These are phyloP conservation scores for Flagelloscypha sp. DNA, from an alignment of 768 basidiomycete species.

Conservation along the genomic window DNA sequence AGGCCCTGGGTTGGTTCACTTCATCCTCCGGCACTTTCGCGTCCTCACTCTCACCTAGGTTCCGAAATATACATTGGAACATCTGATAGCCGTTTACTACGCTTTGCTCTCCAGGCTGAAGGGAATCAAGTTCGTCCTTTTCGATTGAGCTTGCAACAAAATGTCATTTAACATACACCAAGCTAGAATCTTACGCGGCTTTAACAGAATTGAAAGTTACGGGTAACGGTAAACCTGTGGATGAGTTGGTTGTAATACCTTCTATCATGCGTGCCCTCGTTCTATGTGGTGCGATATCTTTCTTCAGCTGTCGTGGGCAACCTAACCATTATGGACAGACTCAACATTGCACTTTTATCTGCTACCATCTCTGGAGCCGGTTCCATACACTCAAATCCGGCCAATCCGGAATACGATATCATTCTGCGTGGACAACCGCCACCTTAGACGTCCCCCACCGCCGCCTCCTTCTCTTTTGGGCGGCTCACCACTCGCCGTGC, in stretches of 20 bases:
- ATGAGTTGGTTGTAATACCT: constrained; percentile 74
- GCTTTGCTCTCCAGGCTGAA: constrained; percentile 64
- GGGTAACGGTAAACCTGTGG: constrained; percentile 61
- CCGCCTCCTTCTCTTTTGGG: too few species aligned
- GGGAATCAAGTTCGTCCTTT: constrained; percentile 22
- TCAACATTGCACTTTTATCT: constrained; percentile 70
- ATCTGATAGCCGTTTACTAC: constrained; percentile 75
- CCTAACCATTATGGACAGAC: constrained; percentile 25
- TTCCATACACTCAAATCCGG: constrained; percentile 50
- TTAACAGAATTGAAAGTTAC: constrained; percentile 65
- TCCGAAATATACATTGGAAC: constrained; percentile 85
- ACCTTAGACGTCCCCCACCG: constrained; percentile 45
- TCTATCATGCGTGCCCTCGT: constrained; percentile 69
- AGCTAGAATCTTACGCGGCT: constrained; percentile 57
- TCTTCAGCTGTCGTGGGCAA: constrained; percentile 7
- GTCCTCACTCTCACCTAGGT: constrained; percentile 29
- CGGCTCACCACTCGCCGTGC: constrained; percentile 25
- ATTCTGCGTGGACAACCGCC: constrained; percentile 76
- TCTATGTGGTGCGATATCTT: constrained; percentile 51
- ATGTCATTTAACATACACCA: constrained; percentile 5
- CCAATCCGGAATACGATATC: constrained; percentile 75
- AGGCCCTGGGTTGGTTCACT: constrained; percentile 44
- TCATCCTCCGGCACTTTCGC: constrained; percentile 6
- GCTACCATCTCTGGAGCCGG: constrained; percentile 71
- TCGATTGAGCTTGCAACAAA: not conserved